phyloP scores from a whole-genome alignment of 441 rosid species.

The Populus trichocarpa region DNA sequence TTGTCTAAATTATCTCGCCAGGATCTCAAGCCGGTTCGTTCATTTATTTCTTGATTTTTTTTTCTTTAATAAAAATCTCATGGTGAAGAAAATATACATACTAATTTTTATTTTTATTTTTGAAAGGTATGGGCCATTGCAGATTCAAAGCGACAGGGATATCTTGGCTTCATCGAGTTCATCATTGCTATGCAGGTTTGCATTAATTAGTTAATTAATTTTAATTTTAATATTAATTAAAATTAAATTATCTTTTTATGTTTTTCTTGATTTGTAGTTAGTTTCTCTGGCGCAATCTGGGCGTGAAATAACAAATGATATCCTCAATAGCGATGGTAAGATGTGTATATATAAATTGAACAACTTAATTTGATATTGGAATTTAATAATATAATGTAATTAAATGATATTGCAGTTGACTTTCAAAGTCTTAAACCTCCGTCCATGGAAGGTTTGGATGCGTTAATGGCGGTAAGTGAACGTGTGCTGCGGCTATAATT shows the following conservation, averaged over 20 bases:
- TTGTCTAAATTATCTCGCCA: slow-evolving; percentile 73
- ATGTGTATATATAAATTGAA: background rate
- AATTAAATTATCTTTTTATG: background rate
- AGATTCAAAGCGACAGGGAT: slow-evolving; percentile 83
- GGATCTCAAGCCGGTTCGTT: slow-evolving; percentile 75
- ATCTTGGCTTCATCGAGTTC: slow-evolving; percentile 76
- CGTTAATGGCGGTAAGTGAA: slow-evolving; percentile 52
- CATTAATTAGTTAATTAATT: background rate
- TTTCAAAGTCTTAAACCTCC: slow-evolving; percentile 61
- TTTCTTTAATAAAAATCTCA: background rate
- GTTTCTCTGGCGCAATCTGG: slow-evolving; percentile 85
- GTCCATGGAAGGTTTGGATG: slow-evolving; percentile 67
- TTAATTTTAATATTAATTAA: background rate
- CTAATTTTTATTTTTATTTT: background rate
- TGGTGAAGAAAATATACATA: background rate
- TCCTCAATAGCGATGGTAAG: slow-evolving; percentile 50
- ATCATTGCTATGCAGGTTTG: slow-evolving; percentile 79
- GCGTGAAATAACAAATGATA: slow-evolving; percentile 52
- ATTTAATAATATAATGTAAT: background rate
- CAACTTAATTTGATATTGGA: background rate
- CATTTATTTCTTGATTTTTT: background rate
- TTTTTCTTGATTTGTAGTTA: slow-evolving; percentile 40
- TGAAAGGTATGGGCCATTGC: slow-evolving; percentile 89
- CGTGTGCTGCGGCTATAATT: background rate
- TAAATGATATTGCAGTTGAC: slow-evolving; percentile 46